Base-by-base conservation (phyloP, 257 asterid species). In the Haberlea rhodopensis region DNA sequence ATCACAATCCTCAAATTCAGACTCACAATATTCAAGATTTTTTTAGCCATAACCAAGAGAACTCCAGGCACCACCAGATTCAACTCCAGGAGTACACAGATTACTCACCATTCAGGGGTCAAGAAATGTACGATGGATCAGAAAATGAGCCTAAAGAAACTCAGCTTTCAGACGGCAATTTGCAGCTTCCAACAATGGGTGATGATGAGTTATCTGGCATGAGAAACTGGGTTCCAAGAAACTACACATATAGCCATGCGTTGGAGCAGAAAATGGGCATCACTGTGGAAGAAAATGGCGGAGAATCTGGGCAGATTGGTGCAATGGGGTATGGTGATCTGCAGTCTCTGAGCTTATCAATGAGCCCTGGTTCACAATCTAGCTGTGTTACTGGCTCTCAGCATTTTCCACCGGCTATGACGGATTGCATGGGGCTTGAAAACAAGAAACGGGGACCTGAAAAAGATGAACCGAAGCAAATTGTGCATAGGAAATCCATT, bases 311-410 rank as follows among this genome's bases (percentile, higher is more conserved):
- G 19, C 58, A 77, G 26, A 57, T 72, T 72, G 80, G 84, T 34
- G 60, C 85, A 37, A 57, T 81, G 71, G 91, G 89, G 1, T 87
- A 83, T 62, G 88, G 94, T 5, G 96, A 92, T 68, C 62, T 92
- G 67, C 91, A 92, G 51, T 75, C 94, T 18, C 65, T 92, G 59
- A 92, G 82, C 76, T 71, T 92, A 63, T 89, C 97, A 15, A 89
- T 92, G 97, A 87, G 95, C 84, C 96, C 99, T 13, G 96, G 94
- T 6, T 87, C 99, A 0, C 96, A 92, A 63, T 89, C 97, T 2
- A 89, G 98, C 82, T 87, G 86, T 56, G 80, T 87, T 25, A 84
- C 86, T 29, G 92, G 78, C 7, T 75, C 92, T 11, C 92, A 84
- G 53, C 87, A 76, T 9, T 52, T 83, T 34, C 40, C 87, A 4